These are phyloP conservation scores for Microdochium trichocladiopsis DNA, from an alignment of 2,329 filamentous ascomycete species.

Conservation along the genomic window DNA sequence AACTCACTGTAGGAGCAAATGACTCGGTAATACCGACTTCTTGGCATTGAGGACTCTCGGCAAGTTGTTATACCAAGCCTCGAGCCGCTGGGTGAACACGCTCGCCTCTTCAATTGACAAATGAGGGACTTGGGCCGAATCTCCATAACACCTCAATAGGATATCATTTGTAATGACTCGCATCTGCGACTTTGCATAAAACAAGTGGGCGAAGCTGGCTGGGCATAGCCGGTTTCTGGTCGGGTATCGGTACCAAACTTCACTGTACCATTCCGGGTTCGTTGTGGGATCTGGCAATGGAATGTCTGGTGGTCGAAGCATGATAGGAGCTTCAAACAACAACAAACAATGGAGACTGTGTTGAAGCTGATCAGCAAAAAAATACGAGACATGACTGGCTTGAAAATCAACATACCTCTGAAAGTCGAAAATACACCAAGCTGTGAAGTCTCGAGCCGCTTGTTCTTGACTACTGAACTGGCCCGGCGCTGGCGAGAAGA, in stretches of 20 bases:
- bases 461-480: slow-evolving; percentile 10
- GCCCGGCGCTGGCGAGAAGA: slow-evolving; percentile 14
- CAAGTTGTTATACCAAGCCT: slow-evolving; percentile 5
- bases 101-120: slow-evolving; percentile 10
- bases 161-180: slow-evolving; percentile 18
- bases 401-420: slow-evolving; percentile 15
- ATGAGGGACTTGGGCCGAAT: slow-evolving; percentile 3
- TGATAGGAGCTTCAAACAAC: slow-evolving; percentile 15
- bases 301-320: slow-evolving; percentile 13
- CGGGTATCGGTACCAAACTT: slow-evolving; percentile 21
- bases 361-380: neutral
- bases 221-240: slow-evolving; percentile 11
- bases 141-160: slow-evolving; percentile 9
- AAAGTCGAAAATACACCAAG: slow-evolving; percentile 24
- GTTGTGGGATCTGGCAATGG: slow-evolving; percentile 17
- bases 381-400: neutral
- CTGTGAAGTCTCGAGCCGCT: slow-evolving; percentile 19
- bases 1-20: slow-evolving; percentile 3
- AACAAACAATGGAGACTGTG: slow-evolving; percentile 12
- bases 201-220: slow-evolving; percentile 13
- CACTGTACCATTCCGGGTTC: slow-evolving; percentile 19
- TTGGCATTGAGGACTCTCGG: neutral
- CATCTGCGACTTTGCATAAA: slow-evolving; percentile 19
- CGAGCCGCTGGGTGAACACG: slow-evolving; percentile 12
- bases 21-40: slow-evolving; percentile 1